Evolutionary conservation across 495 filamentous ascomycete species (phyloP).

Genomic region (Annulohypoxylon bovei): DNA sequence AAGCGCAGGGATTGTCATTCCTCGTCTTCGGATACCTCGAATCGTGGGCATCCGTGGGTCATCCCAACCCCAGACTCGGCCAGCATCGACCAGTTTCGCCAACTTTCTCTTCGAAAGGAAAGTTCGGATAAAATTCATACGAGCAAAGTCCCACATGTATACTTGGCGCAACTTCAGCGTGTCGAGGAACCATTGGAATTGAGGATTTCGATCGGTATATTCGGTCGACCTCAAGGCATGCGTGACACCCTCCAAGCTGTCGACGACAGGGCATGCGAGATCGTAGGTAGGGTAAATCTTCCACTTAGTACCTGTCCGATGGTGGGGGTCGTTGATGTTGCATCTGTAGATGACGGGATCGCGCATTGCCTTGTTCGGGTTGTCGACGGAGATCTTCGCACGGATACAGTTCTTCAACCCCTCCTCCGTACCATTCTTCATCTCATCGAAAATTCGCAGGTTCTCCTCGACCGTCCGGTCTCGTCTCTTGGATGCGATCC

Average conservation of each 20-base stretch:
- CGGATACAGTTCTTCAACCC: constrained; percentile 85
- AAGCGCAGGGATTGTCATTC: constrained; percentile 88
- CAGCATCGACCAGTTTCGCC: constrained; percentile 88
- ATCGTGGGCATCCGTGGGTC: constrained; percentile 96
- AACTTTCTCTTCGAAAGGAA: constrained; percentile 95
- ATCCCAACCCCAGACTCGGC: constrained; percentile 91
- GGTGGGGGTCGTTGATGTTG: constrained; percentile 77
- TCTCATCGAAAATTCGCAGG: constrained; percentile 82
- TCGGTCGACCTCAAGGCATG: constrained; percentile 96
- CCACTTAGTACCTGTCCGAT: constrained; percentile 89
- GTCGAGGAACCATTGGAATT: constrained; percentile 96
- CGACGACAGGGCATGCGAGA: constrained; percentile 91
- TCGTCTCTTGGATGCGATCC: constrained; percentile 77
- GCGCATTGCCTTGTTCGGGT: constrained; percentile 86
- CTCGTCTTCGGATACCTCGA: constrained; percentile 85
- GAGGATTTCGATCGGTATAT: constrained; percentile 95
- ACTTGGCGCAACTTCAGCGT: constrained; percentile 85
- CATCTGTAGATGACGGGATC: constrained; percentile 97
- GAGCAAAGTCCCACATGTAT: constrained; percentile 96
- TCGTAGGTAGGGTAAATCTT: constrained; percentile 98
- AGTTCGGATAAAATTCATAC: constrained; percentile 94
- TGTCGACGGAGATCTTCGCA: constrained; percentile 85
- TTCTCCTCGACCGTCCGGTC: constrained; percentile 83
- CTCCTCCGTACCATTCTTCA: constrained; percentile 82
- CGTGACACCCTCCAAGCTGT: constrained; percentile 90